Base-by-base conservation (phyloP, 768 basidiomycete genomes). In the Lactarius hatsudake region DNA sequence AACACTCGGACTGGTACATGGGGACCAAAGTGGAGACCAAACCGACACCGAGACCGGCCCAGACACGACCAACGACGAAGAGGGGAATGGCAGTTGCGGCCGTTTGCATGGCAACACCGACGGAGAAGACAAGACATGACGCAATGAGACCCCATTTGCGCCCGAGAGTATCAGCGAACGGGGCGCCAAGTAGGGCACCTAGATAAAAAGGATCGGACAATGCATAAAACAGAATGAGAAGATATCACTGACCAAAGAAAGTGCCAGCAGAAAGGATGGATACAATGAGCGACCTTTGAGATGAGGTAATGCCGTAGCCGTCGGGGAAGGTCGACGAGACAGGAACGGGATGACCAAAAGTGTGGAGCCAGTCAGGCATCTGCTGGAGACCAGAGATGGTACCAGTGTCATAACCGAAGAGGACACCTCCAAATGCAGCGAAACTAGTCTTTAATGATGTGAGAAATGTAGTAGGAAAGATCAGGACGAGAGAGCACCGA, bases 191-290 rank as follows among this genome's bases (percentile, higher is more conserved):
- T 69, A 92, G 80, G 23, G 86, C 86, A 74, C 88, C 75, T 75
- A 57, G 62, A 59, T 51, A 28, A 63, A 40, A n/a, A n/a, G n/a
- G 15, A 51, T 71, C 23, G 67, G 42, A 58, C 9, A 28, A 17
- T n/a, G 23, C 12, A 43, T 3, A n/a, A 8, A 43, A 23, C 10
- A 30, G 28, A 53, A 73, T 45, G 15, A 66, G 40, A 59, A 28
- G 26, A 48, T 30, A 5, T 32, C 32, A 72, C 75, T 65, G 43
- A 76, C 77, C 92, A 69, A 91, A 86, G 82, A 94, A 93, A 34
- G 92, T 94, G 68, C 93, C 93, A n/a, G 89, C 91, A 9, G 91
- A 93, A 42, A 93, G 85, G 73, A 92, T 89, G 59, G 86, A 87
- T 57, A 81, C 74, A 80, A 88, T 79, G 73, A 86, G 80, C 7